Percentiles rank a stretch among this genome's conserved stretches.
Conservation (phyloP, 306 rosid genomes). For the Gillenia trifoliata region DNA sequence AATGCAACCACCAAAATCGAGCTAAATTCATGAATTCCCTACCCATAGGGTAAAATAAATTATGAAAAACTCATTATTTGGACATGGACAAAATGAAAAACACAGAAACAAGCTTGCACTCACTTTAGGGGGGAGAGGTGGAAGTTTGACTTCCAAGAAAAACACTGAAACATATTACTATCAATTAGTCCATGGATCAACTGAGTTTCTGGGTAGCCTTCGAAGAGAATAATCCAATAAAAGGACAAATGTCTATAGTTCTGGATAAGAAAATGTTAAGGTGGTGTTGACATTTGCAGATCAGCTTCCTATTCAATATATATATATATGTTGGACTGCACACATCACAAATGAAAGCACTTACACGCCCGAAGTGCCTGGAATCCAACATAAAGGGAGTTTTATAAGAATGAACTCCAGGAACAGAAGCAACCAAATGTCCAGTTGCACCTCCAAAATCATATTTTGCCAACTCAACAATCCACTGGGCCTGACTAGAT, state of each 20-base stretch:
- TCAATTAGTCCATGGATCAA: neutral
- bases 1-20: neutral
- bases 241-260: slow-evolving; percentile 4
- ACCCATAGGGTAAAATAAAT: neutral
- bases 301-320: neutral
- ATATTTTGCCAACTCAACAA: slow-evolving; percentile 59
- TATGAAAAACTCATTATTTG: neutral
- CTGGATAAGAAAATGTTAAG: neutral
- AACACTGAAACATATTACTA: neutral
- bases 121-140: neutral
- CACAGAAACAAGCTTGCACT: neutral
- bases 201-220: neutral
- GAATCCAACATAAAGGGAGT: slow-evolving; percentile 33
- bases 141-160: slow-evolving; percentile 3
- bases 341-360: slow-evolving; percentile 23
- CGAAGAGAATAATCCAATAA: slow-evolving; percentile 6
- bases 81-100: neutral
- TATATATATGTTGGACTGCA: neutral
- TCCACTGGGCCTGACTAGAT: slow-evolving; percentile 72
- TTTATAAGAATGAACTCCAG: slow-evolving; percentile 63
- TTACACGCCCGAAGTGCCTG: slow-evolving; percentile 28
- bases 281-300: slow-evolving; percentile 1
- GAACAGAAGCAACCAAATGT: slow-evolving; percentile 69
- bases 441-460: slow-evolving; percentile 69
- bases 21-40: neutral